Evolutionary conservation across 306 rosid genomes (phyloP), one percentile per base, ranked within the genome.

Genomic region (Rosa chinensis): DNA sequence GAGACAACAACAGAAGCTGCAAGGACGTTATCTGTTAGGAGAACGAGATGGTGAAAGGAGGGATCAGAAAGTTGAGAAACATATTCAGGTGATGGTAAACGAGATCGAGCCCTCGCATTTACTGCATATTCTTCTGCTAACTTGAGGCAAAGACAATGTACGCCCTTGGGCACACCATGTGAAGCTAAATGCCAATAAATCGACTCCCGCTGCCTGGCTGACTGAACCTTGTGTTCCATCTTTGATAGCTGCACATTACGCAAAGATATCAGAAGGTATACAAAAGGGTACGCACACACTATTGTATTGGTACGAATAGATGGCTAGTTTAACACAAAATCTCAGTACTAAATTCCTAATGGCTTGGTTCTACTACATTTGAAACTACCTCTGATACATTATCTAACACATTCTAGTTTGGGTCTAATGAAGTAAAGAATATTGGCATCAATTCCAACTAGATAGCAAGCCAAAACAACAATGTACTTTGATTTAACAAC

Each of bases 161-260:
- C 82, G 85, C 94, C 84, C 76, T 82, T 88, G 43, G 97, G 98
- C 80, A 94, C 86, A 75, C 97, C 98, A 56, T 89, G 92, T 42
- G 98, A 92, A 64, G 98, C 98, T 78, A 94, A 84, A 88, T 92
- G 89, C 98, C 98, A 94, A 79, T 88, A 92, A 40, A 92, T 73
- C 11, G 94, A 92, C 75, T 94, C 97, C 21, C 86, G 86, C 70
- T 89, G 90, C 80, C 88, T 88, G 18, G 97, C 96, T 52, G 83
- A 82, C 63, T 88, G 91, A 69, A 92, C 93, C 83, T 88, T 90
- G 80, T 23, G 92, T 83, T 94, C 98, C 98, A 94, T 92, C 79
- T 77, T 83, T 66, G 82, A 87, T 58, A 94, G 82, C 98, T 94
- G 90, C 84, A 87, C 4, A 53, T 48, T 10, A 70, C 49, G 70